phyloP scores from a whole-genome alignment of 1,139 yeast species.

The Taiozyma sp. region DNA sequence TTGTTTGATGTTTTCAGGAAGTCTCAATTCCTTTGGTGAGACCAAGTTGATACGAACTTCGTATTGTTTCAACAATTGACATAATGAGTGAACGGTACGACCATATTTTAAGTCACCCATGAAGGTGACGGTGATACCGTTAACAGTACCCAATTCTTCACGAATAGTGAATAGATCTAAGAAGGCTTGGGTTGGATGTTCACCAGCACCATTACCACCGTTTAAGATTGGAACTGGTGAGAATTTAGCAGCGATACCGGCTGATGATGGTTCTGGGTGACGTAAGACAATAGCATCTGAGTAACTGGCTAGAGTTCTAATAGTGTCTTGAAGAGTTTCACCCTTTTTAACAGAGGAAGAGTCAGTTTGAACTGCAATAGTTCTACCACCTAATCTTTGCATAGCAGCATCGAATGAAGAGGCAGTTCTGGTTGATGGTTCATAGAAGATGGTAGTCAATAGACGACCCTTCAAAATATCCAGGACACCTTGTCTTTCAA shows the following conservation, averaged over 20 bases:
- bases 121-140: constrained; percentile 95
- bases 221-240: constrained; percentile 96
- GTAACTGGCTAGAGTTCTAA: constrained; percentile 91
- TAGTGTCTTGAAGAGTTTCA: constrained; percentile 95
- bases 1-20: constrained; percentile 69
- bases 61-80: constrained; percentile 85
- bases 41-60: constrained; percentile 92
- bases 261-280: constrained; percentile 91
- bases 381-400: constrained; percentile 99
- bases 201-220: constrained; percentile 97
- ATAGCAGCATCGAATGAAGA: constrained; percentile 98
- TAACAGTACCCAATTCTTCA: constrained; percentile 98
- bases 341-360: constrained; percentile 96
- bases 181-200: constrained; percentile 98
- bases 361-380: constrained; percentile 76
- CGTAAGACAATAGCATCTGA: constrained; percentile 96
- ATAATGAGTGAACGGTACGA: constrained; percentile 96
- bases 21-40: constrained; percentile 78
- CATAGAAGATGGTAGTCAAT: constrained; percentile 93
- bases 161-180: constrained; percentile 96
- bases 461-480: constrained; percentile 88
- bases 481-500: constrained; percentile 92
- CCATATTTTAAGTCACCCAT: constrained; percentile 99
- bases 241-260: constrained; percentile 91
- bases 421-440: constrained; percentile 96